These are phyloP conservation scores for Cytospora schulzeri DNA, from an alignment of 2,329 filamentous ascomycete genomes.

Conservation along the genomic window DNA sequence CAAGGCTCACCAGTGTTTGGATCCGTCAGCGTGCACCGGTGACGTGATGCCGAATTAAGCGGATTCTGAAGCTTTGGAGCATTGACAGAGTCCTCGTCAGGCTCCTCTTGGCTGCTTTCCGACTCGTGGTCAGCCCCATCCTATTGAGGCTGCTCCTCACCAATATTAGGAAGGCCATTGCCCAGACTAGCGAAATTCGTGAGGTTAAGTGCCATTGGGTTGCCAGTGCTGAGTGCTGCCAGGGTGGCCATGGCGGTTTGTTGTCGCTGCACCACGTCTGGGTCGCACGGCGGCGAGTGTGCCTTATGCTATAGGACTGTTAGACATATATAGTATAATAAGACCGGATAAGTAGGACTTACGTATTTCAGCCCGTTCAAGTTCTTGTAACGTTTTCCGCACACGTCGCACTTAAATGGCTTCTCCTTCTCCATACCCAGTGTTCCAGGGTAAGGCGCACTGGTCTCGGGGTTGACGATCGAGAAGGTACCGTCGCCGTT, in stretches of 20 bases:
- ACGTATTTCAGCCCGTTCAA: constrained; percentile 96
- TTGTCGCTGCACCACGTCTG: constrained; percentile 62
- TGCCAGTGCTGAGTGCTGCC: constrained; percentile 34
- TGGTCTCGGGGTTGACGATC: constrained; percentile 95
- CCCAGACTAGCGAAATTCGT: constrained; percentile 38
- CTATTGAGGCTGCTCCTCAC: constrained; percentile 42
- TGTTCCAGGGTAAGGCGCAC: constrained; percentile 90
- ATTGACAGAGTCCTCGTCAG: constrained; percentile 17
- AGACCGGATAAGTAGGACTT: constrained; percentile 38
- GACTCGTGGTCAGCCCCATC: constrained; percentile 29
- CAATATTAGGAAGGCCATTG: constrained; percentile 44
- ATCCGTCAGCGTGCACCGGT: constrained; percentile 27
- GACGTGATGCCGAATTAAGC: constrained; percentile 22
- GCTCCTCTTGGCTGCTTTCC: constrained; percentile 25
- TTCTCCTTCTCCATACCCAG: constrained; percentile 99
- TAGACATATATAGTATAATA: constrained; percentile 33
- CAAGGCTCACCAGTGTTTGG: constrained; percentile 26
- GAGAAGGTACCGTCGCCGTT: constrained; percentile 97
- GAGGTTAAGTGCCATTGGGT: constrained; percentile 38
- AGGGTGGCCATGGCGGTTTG: constrained; percentile 40
- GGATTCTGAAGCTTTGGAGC: constrained; percentile 22
- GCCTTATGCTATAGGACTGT: constrained; percentile 63
- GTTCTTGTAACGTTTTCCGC: constrained; percentile 99
- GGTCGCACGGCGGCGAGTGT: constrained; percentile 87
- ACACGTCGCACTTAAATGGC: constrained; percentile 95